These are phyloP conservation scores for Tilletia indica DNA, from an alignment of 1,284 basidiomycete genomes.

Conservation along the genomic window DNA sequence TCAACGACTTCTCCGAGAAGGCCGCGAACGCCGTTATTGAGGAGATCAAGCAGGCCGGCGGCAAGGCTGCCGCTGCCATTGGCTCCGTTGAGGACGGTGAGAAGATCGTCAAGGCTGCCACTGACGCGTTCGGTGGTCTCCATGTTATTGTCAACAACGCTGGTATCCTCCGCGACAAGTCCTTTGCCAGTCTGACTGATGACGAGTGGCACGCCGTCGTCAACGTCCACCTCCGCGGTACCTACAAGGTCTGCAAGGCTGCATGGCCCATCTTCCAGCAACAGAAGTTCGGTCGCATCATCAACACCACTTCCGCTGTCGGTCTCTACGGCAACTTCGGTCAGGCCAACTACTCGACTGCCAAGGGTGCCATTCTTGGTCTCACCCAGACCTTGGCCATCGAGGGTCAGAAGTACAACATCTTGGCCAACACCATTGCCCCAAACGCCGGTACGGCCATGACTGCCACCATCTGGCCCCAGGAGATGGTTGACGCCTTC, in stretches of 20 bases:
- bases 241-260: slow-evolving; percentile 71
- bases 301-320: slow-evolving; percentile 88
- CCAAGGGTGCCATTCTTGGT: slow-evolving; percentile 90
- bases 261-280: slow-evolving; percentile 96
- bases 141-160: slow-evolving; percentile 91
- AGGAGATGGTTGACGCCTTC: slow-evolving; percentile 91
- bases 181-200: slow-evolving; percentile 83
- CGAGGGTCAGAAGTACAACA: slow-evolving; percentile 84
- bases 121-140: slow-evolving; percentile 83
- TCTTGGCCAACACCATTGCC: slow-evolving; percentile 84
- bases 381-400: slow-evolving; percentile 84
- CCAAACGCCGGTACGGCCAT: slow-evolving; percentile 72
- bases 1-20: slow-evolving; percentile 90
- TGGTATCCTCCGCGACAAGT: slow-evolving; percentile 82
- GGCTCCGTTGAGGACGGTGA: slow-evolving; percentile 89
- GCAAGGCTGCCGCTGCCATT: slow-evolving; percentile 79
- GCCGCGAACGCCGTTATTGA: slow-evolving; percentile 79
- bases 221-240: slow-evolving; percentile 73
- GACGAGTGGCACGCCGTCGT: slow-evolving; percentile 93
- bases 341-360: slow-evolving; percentile 74
- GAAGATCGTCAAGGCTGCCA: slow-evolving; percentile 78
- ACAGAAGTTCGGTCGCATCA: slow-evolving; percentile 93
- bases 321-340: slow-evolving; percentile 93
- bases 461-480: slow-evolving; percentile 65
- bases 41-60: slow-evolving; percentile 82